Conservation (phyloP, 2,329 filamentous ascomycete species). For the Fusarium sp. region DNA sequence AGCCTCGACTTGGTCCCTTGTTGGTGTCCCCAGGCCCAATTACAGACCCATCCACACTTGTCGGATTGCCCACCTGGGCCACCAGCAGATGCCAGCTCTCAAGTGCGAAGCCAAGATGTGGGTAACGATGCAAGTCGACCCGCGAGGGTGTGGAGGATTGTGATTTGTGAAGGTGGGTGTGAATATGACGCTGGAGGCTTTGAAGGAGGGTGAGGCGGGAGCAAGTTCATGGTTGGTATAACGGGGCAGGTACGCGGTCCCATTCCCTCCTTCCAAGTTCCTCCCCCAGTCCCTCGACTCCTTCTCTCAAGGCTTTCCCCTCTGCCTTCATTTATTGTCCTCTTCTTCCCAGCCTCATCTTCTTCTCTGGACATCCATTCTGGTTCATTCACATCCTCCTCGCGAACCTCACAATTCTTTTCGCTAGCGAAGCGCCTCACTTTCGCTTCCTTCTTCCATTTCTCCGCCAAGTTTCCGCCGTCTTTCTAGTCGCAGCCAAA, state of each 20-base stretch:
- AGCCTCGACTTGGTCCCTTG: constrained; percentile 1
- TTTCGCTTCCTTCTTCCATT: constrained; percentile 17
- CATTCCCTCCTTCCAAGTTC: constrained; percentile 7
- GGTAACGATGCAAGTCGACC: constrained; percentile 7
- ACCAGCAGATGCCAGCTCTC: constrained; percentile 2
- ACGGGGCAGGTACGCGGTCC: not conserved
- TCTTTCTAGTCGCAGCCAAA: constrained; percentile 19
- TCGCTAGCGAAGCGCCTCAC: constrained; percentile 4
- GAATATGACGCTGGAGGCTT: constrained; percentile 33
- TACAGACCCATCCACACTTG: not conserved
- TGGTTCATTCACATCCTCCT: not conserved
- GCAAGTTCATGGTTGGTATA: not conserved
- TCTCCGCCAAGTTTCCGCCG: constrained; percentile 2
- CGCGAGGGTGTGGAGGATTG: constrained; percentile 22
- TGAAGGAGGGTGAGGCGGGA: constrained; percentile 1
- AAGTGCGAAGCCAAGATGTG: constrained; percentile 18
- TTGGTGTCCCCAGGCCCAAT: constrained; percentile 3
- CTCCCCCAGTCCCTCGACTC: not conserved
- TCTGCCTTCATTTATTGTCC: constrained; percentile 1
- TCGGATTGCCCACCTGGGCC: constrained; percentile 2
- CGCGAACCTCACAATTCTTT: not conserved
- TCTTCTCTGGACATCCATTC: not conserved
- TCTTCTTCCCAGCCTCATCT: not conserved
- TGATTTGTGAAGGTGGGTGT: constrained; percentile 13
- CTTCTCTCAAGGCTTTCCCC: constrained; percentile 1